Conservation (phyloP, 495 filamentous ascomycete genomes). For the Aspergillus sclerotiicarbonarius region DNA sequence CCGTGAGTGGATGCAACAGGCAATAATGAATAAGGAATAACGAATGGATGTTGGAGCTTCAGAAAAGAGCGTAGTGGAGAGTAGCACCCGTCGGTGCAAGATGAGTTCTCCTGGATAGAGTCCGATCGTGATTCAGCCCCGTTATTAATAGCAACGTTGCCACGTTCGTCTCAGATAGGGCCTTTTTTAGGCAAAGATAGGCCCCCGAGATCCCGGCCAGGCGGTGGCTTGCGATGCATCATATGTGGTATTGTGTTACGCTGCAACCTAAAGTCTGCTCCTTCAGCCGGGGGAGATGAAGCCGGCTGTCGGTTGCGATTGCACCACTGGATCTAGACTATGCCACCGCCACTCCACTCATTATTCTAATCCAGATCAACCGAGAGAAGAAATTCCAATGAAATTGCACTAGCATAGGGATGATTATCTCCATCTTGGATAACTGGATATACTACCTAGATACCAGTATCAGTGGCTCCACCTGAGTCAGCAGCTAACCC, state of each 20-base stretch:
- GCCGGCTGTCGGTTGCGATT: too few relatives aligned
- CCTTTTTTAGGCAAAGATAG: neutral
- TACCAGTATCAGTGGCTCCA: neutral
- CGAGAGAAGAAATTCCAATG: too few relatives aligned
- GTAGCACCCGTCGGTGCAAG: neutral
- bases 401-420: too few relatives aligned
- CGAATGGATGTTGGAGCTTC: neutral
- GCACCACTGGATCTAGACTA: too few relatives aligned
- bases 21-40: too few relatives aligned
- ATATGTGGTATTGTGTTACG: neutral
- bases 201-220: neutral
- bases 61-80: neutral
- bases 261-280: neutral
- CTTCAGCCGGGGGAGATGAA: neutral
- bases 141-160: slow-evolving; percentile 1
- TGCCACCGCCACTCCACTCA: too few relatives aligned
- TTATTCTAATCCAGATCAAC: too few relatives aligned
- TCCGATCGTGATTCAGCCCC: slow-evolving; percentile 2
- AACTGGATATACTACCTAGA: too few relatives aligned
- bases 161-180: neutral
- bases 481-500: slow-evolving; percentile 1
- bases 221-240: neutral
- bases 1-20: too few relatives aligned
- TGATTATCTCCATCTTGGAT: too few relatives aligned
- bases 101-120: neutral